Conservation (phyloP, 352 stramenopile genomes). For the Globisporangium canariense region DNA sequence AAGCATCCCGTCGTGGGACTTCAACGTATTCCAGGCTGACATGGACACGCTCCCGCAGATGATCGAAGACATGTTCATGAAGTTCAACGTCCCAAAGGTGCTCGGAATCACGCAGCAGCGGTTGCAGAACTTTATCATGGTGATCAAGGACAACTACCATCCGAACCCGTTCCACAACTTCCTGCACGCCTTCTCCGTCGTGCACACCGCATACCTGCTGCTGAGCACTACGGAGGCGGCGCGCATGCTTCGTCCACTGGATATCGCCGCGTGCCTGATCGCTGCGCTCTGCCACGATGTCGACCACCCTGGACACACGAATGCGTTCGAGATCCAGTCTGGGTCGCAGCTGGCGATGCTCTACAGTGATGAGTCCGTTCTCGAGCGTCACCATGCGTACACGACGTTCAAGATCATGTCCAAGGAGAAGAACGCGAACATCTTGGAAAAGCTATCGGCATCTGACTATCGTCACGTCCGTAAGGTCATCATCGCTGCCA, state of each 20-base stretch:
- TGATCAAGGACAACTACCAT: slow-evolving; percentile 82
- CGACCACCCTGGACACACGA: slow-evolving; percentile 89
- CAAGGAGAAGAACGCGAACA: slow-evolving; percentile 85
- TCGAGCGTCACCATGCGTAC: slow-evolving; percentile 87
- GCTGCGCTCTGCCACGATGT: slow-evolving; percentile 89
- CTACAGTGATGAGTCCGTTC: slow-evolving; percentile 87
- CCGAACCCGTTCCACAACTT: slow-evolving; percentile 92
- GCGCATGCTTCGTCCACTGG: slow-evolving; percentile 74
- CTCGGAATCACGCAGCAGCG: slow-evolving; percentile 50
- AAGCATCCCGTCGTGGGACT: slow-evolving; percentile 59
- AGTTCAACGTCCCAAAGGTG: slow-evolving; percentile 67
- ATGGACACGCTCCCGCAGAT: slow-evolving; percentile 45
- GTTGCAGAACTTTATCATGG: slow-evolving; percentile 78
- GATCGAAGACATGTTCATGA: slow-evolving; percentile 73
- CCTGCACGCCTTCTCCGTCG: slow-evolving; percentile 84
- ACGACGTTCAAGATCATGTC: slow-evolving; percentile 84
- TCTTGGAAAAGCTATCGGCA: slow-evolving; percentile 71
- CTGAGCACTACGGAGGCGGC: slow-evolving; percentile 66
- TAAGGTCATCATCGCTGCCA: slow-evolving; percentile 86
- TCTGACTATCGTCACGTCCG: slow-evolving; percentile 76
- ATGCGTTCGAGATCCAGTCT: slow-evolving; percentile 85
- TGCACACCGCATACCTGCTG: slow-evolving; percentile 84
- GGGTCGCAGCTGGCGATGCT: slow-evolving; percentile 75
- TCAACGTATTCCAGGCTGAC: slow-evolving; percentile 76
- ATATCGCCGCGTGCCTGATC: slow-evolving; percentile 82